Conservation (phyloP, 352 stramenopile genomes). For the Pythium apleroticum region DNA sequence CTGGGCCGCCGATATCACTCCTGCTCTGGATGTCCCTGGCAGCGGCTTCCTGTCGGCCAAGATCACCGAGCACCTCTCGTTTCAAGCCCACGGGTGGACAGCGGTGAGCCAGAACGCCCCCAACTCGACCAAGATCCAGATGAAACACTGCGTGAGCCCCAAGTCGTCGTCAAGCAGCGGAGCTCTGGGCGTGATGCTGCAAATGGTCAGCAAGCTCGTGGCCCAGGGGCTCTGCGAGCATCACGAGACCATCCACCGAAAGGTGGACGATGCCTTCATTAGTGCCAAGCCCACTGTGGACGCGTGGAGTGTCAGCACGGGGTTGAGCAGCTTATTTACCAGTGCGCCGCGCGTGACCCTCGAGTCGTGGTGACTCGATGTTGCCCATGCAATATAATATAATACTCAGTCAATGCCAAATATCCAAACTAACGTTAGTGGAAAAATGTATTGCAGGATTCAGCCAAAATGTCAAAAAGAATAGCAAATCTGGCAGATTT, state of each 20-base stretch:
- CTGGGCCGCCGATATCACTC: conserved; percentile 9
- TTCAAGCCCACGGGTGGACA: conserved; percentile 8
- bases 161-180: background rate
- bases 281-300: background rate
- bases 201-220: background rate
- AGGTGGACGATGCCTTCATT: background rate
- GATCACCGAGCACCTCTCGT: conserved; percentile 1
- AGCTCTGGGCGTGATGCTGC: background rate
- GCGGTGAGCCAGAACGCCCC: background rate
- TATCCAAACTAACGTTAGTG: no score
- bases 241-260: conserved; percentile 1
- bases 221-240: background rate
- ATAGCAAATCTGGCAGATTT: no score
- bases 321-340: conserved; percentile 1
- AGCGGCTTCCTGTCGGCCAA: background rate
- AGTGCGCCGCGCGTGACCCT: background rate
- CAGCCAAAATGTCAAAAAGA: no score
- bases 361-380: background rate
- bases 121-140: conserved; percentile 3
- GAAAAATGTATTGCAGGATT: no score
- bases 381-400: background rate
- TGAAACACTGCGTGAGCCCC: conserved; percentile 1
- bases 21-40: background rate
- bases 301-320: background rate
- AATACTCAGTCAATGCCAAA: background rate